phyloP scores from a whole-genome alignment of 192 early-diverging fungal species.

The Backusella tuberculispora region DNA sequence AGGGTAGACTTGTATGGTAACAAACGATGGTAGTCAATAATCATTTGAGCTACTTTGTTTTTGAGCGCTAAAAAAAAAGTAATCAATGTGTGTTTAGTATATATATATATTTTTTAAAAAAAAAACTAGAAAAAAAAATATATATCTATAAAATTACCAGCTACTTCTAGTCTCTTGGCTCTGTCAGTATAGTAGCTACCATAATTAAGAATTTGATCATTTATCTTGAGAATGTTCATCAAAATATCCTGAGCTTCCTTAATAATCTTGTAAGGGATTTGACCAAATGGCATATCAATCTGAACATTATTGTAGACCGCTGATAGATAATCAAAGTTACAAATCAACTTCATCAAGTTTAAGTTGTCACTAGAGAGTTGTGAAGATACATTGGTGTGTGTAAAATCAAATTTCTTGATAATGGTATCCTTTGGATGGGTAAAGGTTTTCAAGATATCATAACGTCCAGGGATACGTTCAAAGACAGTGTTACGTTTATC shows the following conservation, averaged over 20 bases:
- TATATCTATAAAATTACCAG: slow-evolving; percentile 11
- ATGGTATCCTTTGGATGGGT: slow-evolving; percentile 29
- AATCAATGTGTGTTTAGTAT: background rate
- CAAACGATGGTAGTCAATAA: slow-evolving; percentile 64
- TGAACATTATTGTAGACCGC: slow-evolving; percentile 56
- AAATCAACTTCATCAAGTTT: slow-evolving; percentile 69
- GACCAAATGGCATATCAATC: slow-evolving; percentile 80
- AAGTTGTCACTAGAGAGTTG: slow-evolving; percentile 55
- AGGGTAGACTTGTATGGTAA: slow-evolving; percentile 63
- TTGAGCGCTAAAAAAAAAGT: background rate
- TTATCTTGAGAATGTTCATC: slow-evolving; percentile 54
- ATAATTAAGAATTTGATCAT: slow-evolving; percentile 15
- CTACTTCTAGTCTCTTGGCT: background rate
- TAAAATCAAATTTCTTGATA: slow-evolving; percentile 30
- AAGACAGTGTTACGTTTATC: slow-evolving; percentile 54
- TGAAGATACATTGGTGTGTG: slow-evolving; percentile 37
- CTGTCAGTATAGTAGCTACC: background rate
- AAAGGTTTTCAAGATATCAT: slow-evolving; percentile 21
- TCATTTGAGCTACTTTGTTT: slow-evolving; percentile 8
- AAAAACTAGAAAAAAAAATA: background rate
- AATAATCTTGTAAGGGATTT: slow-evolving; percentile 67
- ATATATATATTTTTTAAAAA: background rate
- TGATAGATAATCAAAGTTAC: slow-evolving; percentile 64
- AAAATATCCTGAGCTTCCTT: slow-evolving; percentile 62
- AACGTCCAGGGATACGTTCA: slow-evolving; percentile 52